These are phyloP conservation scores for Echria macrotheca DNA, from an alignment of 495 filamentous ascomycete genomes.

Conservation along the genomic window DNA sequence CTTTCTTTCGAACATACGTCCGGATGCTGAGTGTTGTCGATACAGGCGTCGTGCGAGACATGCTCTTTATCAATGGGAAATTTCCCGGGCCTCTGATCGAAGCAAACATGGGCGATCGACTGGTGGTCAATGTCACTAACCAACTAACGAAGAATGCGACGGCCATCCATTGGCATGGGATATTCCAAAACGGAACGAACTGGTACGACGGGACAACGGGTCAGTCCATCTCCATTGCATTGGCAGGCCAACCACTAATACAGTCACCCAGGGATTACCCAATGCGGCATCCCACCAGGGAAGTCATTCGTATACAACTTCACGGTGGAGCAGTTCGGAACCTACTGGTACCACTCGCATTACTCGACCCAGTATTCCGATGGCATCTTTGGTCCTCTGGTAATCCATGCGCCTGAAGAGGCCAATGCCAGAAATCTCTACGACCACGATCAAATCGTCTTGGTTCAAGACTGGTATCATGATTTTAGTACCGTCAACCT, in stretches of 20 bases:
- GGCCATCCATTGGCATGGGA: conserved; percentile 52
- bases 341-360: conserved; percentile 84
- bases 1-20: too few species aligned
- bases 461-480: conserved; percentile 54
- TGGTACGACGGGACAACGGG: conserved; percentile 38
- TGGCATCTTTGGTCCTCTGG: conserved; percentile 64
- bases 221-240: too few species aligned
- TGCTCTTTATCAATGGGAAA: conserved; percentile 45
- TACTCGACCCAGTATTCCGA: conserved; percentile 66
- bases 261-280: too few species aligned
- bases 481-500: conserved; percentile 34
- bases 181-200: conserved; percentile 33
- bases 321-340: conserved; percentile 21
- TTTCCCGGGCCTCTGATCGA: conserved; percentile 43
- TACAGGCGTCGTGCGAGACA: too few species aligned
- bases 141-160: conserved; percentile 19
- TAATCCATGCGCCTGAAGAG: conserved; percentile 72
- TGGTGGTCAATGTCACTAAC: conserved; percentile 4
- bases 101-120: conserved; percentile 32
- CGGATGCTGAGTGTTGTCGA: too few species aligned
- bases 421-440: conserved; percentile 56
- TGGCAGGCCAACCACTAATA: too few species aligned
- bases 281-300: conserved; percentile 43
- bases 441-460: conserved; percentile 42
- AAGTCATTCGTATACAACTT: conserved; percentile 41